A percentile compares a stretch with the other conserved stretches of the same genome.
Evolutionary conservation across 1,139 yeast species (phyloP).

Genomic region (Diutina scorzettiae): DNA sequence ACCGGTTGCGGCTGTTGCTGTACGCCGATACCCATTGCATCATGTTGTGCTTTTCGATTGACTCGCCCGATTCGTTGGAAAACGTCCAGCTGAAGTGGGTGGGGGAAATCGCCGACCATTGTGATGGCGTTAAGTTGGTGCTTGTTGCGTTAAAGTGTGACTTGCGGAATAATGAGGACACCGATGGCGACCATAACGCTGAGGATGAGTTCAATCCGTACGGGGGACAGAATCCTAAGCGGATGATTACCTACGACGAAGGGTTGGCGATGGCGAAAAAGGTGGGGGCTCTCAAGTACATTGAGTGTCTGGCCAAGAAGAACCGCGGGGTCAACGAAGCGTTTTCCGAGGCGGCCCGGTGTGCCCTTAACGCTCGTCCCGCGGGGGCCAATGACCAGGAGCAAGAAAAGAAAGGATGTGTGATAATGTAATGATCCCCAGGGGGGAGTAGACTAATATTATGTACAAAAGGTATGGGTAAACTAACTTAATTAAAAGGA

Average conservation of each 20-base stretch:
- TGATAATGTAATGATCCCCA: slow-evolving; percentile 19
- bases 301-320: slow-evolving; percentile 90
- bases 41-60: slow-evolving; percentile 92
- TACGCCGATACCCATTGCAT: slow-evolving; percentile 95
- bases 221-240: slow-evolving; percentile 31
- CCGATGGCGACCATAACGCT: slow-evolving; percentile 22
- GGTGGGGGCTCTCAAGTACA: slow-evolving; percentile 73
- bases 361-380: slow-evolving; percentile 85
- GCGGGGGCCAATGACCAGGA: slow-evolving; percentile 54
- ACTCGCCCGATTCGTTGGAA: slow-evolving; percentile 86
- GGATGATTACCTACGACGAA: slow-evolving; percentile 66
- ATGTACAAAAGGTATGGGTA: neutral
- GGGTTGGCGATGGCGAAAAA: slow-evolving; percentile 79
- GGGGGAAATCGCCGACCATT: slow-evolving; percentile 90
- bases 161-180: slow-evolving; percentile 44
- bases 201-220: slow-evolving; percentile 30
- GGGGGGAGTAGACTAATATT: neutral
- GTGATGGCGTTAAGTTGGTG: slow-evolving; percentile 91
- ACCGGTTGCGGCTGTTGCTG: slow-evolving; percentile 76
- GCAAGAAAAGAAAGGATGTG: slow-evolving; percentile 31
- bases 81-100: slow-evolving; percentile 92
- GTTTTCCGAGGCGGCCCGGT: slow-evolving; percentile 92
- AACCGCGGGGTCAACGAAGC: slow-evolving; percentile 96
- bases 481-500: neutral
- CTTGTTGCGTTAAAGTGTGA: slow-evolving; percentile 93